These are phyloP conservation scores for Actinomucor elegans DNA, from an alignment of 371 early-diverging fungal species.

Conservation along the genomic window DNA sequence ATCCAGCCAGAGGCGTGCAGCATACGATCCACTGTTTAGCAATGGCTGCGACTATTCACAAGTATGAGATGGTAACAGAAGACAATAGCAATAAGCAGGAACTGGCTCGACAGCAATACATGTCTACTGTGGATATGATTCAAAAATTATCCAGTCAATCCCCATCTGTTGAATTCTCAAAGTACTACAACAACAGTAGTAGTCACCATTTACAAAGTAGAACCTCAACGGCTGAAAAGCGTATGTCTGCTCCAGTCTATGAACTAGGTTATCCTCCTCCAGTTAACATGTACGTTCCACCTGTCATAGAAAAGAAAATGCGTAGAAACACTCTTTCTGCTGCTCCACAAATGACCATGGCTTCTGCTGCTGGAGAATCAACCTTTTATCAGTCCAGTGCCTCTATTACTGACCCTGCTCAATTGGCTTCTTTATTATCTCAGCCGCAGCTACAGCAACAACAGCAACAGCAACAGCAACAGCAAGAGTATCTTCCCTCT, in stretches of 20 bases:
- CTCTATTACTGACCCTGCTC: slow-evolving; percentile 1
- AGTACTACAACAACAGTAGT: slow-evolving; percentile 7
- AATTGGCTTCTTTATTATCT: slow-evolving; percentile 3
- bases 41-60: slow-evolving; percentile 39
- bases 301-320: not conserved
- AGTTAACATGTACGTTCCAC: not conserved
- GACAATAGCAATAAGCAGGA: slow-evolving; percentile 9
- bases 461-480: not conserved
- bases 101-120: slow-evolving; percentile 28
- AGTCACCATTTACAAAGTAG: too few relatives aligned
- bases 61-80: slow-evolving; percentile 24
- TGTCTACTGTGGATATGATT: slow-evolving; percentile 24
- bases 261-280: slow-evolving; percentile 18
- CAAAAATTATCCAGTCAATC: slow-evolving; percentile 31
- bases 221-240: slow-evolving; percentile 20
- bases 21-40: slow-evolving; percentile 43
- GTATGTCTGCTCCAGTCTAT: slow-evolving; percentile 29
- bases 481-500: too few relatives aligned
- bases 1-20: slow-evolving; percentile 44
- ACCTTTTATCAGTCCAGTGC: slow-evolving; percentile 13
- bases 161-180: slow-evolving; percentile 29
- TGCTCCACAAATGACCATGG: not conserved
- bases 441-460: not conserved
- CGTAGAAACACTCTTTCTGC: slow-evolving; percentile 11
- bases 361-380: not conserved